Base-by-base conservation (phyloP, 176 grass and related monocot genomes). In the Phyllostachys edulis region DNA sequence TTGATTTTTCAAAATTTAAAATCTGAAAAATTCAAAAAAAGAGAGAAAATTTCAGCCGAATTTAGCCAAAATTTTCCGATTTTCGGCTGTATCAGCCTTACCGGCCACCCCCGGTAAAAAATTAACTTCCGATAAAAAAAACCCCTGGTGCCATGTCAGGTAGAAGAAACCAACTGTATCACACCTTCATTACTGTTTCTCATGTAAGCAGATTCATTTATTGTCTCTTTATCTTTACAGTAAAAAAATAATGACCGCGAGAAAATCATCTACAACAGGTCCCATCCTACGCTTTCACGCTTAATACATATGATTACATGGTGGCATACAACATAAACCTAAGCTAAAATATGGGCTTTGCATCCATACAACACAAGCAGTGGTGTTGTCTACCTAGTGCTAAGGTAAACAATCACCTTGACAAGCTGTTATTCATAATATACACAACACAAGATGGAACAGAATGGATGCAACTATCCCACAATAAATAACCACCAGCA, bases 301-400 rank as follows among this genome's bases (percentile, higher is more conserved):
- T 62, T 67, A n/a, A 63, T 42, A n/a, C 34, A n/a, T 17, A 51
- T 18, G 50, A 57, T 59, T 37, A 75, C 70, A 72, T 20, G 68
- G 24, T 41, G 32, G 24, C 46, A 56, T 74, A 85, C 82, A 89
- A 42, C 86, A 82, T 20, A 38, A 80, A 62, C 17, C 73, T 69
- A 81, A 46, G 41, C 82, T 89, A 85, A 67, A 41, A 5, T 64
- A 40, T 47, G 9, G 55, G 49, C 4, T n/a, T n/a, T 7, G 7
- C 78, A 18, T 68, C 63, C 1, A 17, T 12, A 12, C 44, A 12
- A 45, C 44, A 71, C 10, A 68, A 50, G 8, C 49, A 68, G n/a
- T 9, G 20, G 47, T 50, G 47, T 0, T 67, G 45, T 80, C 77
- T 63, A 47, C 54, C 52, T 40, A 26, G 6, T 15, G 15, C 27